A percentile compares a stretch with the other conserved stretches of the same genome.
Evolutionary conservation across 106 monocot genomes (phyloP).

Genomic region (Gastrodia elata): DNA sequence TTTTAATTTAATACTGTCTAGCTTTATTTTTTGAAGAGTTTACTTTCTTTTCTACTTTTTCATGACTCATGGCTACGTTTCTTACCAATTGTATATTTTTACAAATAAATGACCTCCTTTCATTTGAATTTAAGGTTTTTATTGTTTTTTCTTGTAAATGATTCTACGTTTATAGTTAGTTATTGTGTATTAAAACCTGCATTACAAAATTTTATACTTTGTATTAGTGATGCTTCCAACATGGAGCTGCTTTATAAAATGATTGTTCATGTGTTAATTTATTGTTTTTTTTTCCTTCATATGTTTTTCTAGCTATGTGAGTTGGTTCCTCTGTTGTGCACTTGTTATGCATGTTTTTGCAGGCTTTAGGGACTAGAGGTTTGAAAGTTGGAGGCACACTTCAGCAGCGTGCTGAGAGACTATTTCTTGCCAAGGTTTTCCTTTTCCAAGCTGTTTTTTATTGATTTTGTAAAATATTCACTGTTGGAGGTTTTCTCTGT

Average conservation of each 20-base stretch:
- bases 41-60: background rate
- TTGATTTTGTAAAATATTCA: background rate
- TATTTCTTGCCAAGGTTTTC: constrained; percentile 71
- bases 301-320: background rate
- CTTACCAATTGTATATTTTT: background rate
- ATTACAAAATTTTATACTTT: background rate
- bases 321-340: background rate
- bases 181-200: too few species aligned
- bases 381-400: constrained; percentile 84
- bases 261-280: background rate
- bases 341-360: constrained; percentile 6
- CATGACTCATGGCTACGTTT: background rate
- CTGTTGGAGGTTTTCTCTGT: background rate
- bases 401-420: constrained; percentile 80
- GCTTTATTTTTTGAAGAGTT: background rate
- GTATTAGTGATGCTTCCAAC: background rate
- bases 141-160: background rate
- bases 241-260: background rate
- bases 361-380: constrained; percentile 74
- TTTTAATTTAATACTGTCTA: background rate
- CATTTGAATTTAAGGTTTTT: background rate
- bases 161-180: background rate
- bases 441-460: background rate
- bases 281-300: background rate
- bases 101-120: background rate